A percentile compares a stretch with the other conserved stretches of the same genome.
Evolutionary conservation across 257 asterid genomes (phyloP).

Genomic region (Lithospermum erythrorhizon): DNA sequence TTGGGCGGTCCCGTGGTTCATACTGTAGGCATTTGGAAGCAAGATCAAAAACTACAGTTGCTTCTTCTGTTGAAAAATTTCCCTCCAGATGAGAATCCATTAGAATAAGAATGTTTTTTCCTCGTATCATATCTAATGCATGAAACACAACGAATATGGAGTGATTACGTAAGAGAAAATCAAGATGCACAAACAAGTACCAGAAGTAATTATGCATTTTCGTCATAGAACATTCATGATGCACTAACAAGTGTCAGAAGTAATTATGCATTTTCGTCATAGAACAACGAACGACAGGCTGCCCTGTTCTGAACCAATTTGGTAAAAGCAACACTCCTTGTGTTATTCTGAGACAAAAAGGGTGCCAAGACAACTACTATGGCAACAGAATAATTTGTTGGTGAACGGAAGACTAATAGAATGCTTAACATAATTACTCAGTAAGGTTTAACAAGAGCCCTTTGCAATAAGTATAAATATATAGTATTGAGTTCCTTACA

Average conservation of each 20-base stretch:
- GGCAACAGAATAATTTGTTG: background rate
- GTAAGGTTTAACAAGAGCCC: slow-evolving; percentile 11
- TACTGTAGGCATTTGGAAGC: slow-evolving; percentile 91
- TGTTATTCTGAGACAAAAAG: background rate
- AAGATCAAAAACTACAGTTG: slow-evolving; percentile 84
- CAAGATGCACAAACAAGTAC: too few relatives aligned
- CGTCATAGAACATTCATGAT: too few relatives aligned
- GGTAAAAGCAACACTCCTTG: background rate
- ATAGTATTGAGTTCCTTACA: slow-evolving; percentile 32
- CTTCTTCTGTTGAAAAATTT: slow-evolving; percentile 93
- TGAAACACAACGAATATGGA: slow-evolving; percentile 21
- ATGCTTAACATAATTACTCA: background rate
- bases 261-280: background rate
- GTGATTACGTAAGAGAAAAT: slow-evolving; percentile 9
- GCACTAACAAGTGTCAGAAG: too few relatives aligned
- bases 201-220: background rate
- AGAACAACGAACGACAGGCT: too few relatives aligned
- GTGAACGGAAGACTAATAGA: background rate
- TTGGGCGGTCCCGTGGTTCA: slow-evolving; percentile 97
- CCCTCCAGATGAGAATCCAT: slow-evolving; percentile 99
- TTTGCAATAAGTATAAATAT: background rate
- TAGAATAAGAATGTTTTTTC: slow-evolving; percentile 76
- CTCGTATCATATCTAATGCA: slow-evolving; percentile 97
- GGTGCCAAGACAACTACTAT: background rate
- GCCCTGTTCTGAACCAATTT: background rate